Conservation (phyloP, 352 stramenopile species). For the Pythium biforme region DNA sequence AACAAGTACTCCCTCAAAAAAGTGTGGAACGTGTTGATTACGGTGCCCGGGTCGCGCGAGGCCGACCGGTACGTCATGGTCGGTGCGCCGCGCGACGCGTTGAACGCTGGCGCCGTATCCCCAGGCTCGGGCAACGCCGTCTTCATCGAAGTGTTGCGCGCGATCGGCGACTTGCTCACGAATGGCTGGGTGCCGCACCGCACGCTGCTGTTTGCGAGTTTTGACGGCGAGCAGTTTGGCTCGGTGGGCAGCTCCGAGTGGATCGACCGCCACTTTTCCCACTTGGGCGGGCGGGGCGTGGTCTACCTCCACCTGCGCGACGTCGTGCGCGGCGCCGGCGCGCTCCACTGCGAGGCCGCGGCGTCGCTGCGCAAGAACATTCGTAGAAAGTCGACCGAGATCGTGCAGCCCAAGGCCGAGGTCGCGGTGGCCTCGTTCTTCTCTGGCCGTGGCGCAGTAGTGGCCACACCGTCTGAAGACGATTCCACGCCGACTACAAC, state of each 20-base stretch:
- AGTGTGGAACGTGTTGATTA: slow-evolving; percentile 80
- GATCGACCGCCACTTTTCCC: slow-evolving; percentile 78
- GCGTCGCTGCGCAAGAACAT: slow-evolving; percentile 76
- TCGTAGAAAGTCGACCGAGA: slow-evolving; percentile 62
- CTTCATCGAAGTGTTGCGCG: slow-evolving; percentile 68
- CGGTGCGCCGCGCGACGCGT: slow-evolving; percentile 59
- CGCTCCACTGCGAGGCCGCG: slow-evolving; percentile 64
- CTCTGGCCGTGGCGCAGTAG: too few species aligned
- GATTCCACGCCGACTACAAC: background rate
- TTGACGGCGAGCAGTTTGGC: slow-evolving; percentile 78
- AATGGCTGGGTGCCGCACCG: slow-evolving; percentile 78
- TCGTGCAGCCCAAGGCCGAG: slow-evolving; percentile 63
- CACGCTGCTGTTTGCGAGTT: slow-evolving; percentile 75
- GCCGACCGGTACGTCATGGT: slow-evolving; percentile 79
- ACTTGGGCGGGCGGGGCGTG: slow-evolving; percentile 57
- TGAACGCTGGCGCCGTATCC: slow-evolving; percentile 60
- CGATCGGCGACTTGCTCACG: slow-evolving; percentile 54
- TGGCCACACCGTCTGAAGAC: background rate
- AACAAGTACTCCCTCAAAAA: slow-evolving; percentile 77
- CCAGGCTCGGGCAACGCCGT: slow-evolving; percentile 77
- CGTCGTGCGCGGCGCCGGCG: slow-evolving; percentile 62
- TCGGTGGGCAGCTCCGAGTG: slow-evolving; percentile 78
- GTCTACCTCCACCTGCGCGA: slow-evolving; percentile 76
- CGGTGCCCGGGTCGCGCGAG: slow-evolving; percentile 63
- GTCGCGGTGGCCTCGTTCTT: slow-evolving; percentile 55